Conservation (phyloP, 768 basidiomycete species). For the Pulveroboletus sp. region DNA sequence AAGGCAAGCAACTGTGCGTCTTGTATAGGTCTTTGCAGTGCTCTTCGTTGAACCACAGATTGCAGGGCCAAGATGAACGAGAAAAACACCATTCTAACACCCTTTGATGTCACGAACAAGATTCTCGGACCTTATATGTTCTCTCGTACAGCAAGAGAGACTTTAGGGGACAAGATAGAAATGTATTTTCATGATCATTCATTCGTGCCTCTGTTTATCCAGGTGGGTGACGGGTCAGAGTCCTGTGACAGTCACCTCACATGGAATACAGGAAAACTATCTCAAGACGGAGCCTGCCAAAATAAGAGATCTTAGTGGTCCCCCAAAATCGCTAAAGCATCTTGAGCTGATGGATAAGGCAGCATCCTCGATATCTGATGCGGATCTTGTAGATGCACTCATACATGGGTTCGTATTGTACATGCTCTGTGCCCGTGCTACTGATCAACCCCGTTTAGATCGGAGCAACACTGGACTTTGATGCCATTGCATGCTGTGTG, state of each 20-base stretch:
- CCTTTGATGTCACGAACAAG: conserved; percentile 89
- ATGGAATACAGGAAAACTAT: conserved; percentile 81
- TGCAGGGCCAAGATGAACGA: conserved; percentile 83
- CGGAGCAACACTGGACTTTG: conserved; percentile 93
- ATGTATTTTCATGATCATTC: conserved; percentile 95
- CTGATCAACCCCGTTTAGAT: conserved; percentile 40
- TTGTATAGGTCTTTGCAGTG: neutral
- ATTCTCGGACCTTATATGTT: conserved; percentile 91
- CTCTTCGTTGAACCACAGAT: neutral
- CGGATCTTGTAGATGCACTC: conserved; percentile 87
- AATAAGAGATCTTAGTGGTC: conserved; percentile 55
- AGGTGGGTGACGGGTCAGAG: conserved; percentile 45
- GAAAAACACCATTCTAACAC: conserved; percentile 87
- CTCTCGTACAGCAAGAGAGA: conserved; percentile 74
- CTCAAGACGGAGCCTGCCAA: conserved; percentile 75
- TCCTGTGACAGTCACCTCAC: neutral
- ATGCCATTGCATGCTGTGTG: conserved; percentile 93
- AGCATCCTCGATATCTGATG: conserved; percentile 91
- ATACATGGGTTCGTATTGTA: conserved; percentile 74
- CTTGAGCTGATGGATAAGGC: conserved; percentile 84
- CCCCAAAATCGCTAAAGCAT: conserved; percentile 64
- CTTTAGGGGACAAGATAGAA: conserved; percentile 90
- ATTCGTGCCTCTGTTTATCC: conserved; percentile 93
- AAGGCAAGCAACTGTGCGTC: conserved; percentile 85
- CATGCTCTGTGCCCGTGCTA: neutral